Percentiles rank a stretch among this genome's conserved stretches.
Evolutionary conservation across 495 filamentous ascomycete species (phyloP).

Genomic region (Acidomyces sp.): DNA sequence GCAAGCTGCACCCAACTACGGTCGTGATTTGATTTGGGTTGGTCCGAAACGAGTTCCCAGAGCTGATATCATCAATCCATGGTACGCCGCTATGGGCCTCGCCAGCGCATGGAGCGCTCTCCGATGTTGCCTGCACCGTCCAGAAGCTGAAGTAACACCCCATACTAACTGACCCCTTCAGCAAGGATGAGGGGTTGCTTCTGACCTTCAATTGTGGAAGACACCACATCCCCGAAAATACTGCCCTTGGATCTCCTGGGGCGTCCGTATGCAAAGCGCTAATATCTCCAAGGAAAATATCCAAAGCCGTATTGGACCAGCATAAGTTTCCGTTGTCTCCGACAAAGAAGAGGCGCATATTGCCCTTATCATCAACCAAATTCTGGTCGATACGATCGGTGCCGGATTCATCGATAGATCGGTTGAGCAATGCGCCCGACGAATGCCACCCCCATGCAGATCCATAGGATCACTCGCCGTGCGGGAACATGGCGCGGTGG

Average conservation of each 20-base stretch:
- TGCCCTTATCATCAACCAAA: conserved; percentile 42
- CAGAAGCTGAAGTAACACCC: conserved; percentile 56
- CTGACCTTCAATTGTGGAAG: conserved; percentile 44
- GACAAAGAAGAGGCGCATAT: conserved; percentile 53
- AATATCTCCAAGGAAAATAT: conserved; percentile 46
- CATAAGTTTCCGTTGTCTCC: conserved; percentile 56
- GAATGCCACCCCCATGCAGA: conserved; percentile 43
- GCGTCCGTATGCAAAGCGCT: conserved; percentile 36
- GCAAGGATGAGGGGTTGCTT: conserved; percentile 49
- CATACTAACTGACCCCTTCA: conserved; percentile 41
- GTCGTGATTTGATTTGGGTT: conserved; percentile 44
- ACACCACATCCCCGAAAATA: conserved; percentile 51
- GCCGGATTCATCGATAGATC: conserved; percentile 36
- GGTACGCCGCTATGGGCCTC: conserved; percentile 47
- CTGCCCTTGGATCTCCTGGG: conserved; percentile 40
- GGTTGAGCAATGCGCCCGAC: conserved; percentile 41
- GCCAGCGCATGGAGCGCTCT: conserved; percentile 46
- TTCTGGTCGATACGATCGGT: conserved; percentile 47
- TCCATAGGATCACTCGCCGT: conserved; percentile 46
- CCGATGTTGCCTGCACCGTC: conserved; percentile 39
- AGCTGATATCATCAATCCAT: conserved; percentile 54
- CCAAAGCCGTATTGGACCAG: conserved; percentile 44
- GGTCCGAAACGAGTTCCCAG: conserved; percentile 44
- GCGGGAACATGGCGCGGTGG: conserved; percentile 43
- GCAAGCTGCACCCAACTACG: conserved; percentile 19